phyloP scores from a whole-genome alignment of 768 basidiomycete species.

The Rhodotorula taiwanensis region DNA sequence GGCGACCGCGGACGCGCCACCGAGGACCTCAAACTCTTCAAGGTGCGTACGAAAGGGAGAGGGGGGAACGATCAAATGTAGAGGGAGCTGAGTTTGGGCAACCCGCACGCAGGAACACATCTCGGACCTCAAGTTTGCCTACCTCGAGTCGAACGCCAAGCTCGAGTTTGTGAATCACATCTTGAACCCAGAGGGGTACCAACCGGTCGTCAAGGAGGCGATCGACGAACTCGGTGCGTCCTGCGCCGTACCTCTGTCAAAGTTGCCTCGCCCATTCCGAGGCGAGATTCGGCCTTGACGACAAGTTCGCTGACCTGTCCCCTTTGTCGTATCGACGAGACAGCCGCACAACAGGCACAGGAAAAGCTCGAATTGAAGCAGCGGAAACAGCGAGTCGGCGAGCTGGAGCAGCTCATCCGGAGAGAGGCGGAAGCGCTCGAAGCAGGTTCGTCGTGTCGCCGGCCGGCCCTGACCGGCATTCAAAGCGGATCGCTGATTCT shows the following conservation, averaged over 20 bases:
- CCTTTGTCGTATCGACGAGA: not conserved
- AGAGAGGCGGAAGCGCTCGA: slow-evolving; percentile 25
- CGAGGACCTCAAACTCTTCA: slow-evolving; percentile 32
- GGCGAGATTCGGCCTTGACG: no score
- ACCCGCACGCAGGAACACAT: slow-evolving; percentile 15
- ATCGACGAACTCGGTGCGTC: slow-evolving; percentile 18
- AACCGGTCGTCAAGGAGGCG: slow-evolving; percentile 11
- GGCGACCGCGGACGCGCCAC: slow-evolving; percentile 9
- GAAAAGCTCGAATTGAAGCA: slow-evolving; percentile 18
- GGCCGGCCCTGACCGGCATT: no score
- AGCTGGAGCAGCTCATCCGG: slow-evolving; percentile 26
- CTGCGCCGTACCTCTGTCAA: not conserved
- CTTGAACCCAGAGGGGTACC: not conserved
- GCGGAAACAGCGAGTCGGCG: slow-evolving; percentile 12
- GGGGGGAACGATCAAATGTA: not conserved
- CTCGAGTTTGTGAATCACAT: slow-evolving; percentile 29
- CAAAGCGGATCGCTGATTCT: no score
- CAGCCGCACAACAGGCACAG: not conserved
- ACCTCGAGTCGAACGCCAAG: slow-evolving; percentile 33
- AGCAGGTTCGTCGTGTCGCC: slow-evolving; percentile 1
- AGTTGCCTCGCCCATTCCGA: no score
- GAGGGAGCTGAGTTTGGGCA: no score
- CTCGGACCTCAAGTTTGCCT: slow-evolving; percentile 37
- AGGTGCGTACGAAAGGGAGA: slow-evolving; percentile 8
- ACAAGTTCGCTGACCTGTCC: no score